Percentiles rank a stretch among this genome's conserved stretches.
Conservation (phyloP, 2,329 filamentous ascomycete species). For the Talaromyces sp. region DNA sequence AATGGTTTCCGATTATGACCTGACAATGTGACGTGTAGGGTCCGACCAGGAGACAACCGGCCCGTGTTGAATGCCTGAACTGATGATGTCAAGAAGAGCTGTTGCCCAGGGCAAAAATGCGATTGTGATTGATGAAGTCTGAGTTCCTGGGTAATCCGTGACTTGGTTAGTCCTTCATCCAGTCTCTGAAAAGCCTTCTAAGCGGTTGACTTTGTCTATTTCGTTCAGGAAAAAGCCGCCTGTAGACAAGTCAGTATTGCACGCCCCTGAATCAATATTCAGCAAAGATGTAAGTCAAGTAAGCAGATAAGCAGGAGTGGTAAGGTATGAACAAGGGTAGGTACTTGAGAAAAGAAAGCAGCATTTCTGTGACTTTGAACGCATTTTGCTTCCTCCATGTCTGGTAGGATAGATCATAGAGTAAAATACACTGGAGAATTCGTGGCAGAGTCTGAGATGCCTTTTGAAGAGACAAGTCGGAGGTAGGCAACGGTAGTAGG, state of each 20-base stretch:
- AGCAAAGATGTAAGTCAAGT: neutral
- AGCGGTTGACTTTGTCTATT: neutral
- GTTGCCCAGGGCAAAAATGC: neutral
- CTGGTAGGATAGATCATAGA: neutral
- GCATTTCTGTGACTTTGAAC: neutral
- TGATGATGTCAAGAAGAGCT: neutral
- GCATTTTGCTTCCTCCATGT: too few species aligned
- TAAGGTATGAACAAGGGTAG: neutral
- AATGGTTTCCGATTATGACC: neutral
- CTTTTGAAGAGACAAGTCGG: neutral
- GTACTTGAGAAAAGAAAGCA: neutral
- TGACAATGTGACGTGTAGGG: neutral
- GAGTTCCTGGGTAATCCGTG: neutral
- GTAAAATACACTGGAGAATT: neutral
- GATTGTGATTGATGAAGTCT: neutral
- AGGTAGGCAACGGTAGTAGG: neutral
- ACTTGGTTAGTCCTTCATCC: neutral
- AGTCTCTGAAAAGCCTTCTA: neutral
- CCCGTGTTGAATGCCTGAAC: neutral
- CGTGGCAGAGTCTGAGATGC: neutral
- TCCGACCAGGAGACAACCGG: neutral
- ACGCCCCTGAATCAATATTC: too few species aligned
- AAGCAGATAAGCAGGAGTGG: neutral
- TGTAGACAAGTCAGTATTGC: neutral
- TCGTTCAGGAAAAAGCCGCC: neutral